phyloP scores from a whole-genome alignment of 495 filamentous ascomycete species.

The Lophiotrema nucula region DNA sequence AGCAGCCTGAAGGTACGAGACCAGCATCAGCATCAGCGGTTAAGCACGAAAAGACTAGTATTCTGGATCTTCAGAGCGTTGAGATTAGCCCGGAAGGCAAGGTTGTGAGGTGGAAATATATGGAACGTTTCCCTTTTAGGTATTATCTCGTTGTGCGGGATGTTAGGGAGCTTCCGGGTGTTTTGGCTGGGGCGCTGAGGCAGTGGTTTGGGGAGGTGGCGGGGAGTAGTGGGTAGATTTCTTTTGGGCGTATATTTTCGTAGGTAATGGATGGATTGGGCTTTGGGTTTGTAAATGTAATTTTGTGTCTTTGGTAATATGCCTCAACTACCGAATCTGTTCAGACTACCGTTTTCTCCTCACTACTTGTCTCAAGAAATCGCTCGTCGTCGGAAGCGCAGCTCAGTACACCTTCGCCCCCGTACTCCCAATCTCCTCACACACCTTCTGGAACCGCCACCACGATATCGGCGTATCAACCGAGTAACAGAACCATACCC shows the following conservation, averaged over 20 bases:
- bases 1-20: not conserved
- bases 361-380: too few species aligned
- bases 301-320: too few species aligned
- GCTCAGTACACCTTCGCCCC: too few species aligned
- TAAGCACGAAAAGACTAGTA: constrained; percentile 46
- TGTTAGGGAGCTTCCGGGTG: constrained; percentile 83
- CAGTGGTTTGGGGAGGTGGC: constrained; percentile 97
- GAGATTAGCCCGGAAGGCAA: constrained; percentile 64
- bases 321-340: too few species aligned
- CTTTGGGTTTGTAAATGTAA: too few species aligned
- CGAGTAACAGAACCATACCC: too few species aligned
- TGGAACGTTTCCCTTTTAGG: constrained; percentile 92
- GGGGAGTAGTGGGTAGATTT: constrained; percentile 3
- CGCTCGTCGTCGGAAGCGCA: too few species aligned
- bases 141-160: constrained; percentile 95
- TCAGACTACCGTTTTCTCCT: too few species aligned
- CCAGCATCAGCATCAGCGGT: not conserved
- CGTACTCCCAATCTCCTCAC: too few species aligned
- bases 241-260: not conserved
- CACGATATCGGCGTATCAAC: too few species aligned
- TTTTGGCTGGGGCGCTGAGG: constrained; percentile 82
- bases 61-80: constrained; percentile 78
- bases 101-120: constrained; percentile 75
- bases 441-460: too few species aligned
- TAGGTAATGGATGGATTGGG: too few species aligned